These are phyloP conservation scores for Mycena latifolia DNA, from an alignment of 768 basidiomycete species.

Conservation along the genomic window DNA sequence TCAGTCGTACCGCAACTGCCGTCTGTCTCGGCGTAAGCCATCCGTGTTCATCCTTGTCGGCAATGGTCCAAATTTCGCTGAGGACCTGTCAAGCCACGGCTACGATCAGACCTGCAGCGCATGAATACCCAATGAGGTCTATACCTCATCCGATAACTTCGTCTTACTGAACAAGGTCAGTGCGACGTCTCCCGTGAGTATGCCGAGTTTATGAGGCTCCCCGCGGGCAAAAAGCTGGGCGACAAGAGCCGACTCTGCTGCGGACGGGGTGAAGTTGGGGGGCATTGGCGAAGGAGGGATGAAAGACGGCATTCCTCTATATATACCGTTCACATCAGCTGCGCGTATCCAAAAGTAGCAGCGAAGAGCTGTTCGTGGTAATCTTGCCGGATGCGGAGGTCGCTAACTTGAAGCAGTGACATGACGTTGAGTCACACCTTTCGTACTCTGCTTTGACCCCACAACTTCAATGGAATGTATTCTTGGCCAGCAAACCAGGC, in stretches of 20 bases:
- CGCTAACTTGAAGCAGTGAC: too few species aligned
- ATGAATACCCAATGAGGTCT: not conserved
- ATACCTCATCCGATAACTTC: conserved; percentile 56
- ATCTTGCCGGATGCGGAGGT: too few species aligned
- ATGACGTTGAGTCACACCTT: too few species aligned
- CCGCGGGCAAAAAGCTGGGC: conserved; percentile 48
- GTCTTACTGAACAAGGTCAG: conserved; percentile 63
- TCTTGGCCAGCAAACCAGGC: conserved; percentile 73
- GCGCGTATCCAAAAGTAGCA: not conserved
- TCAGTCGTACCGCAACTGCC: conserved; percentile 60
- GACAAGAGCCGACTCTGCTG: conserved; percentile 47
- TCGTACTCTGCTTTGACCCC: not conserved
- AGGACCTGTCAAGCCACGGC: conserved; percentile 46
- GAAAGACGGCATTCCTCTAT: conserved; percentile 4
- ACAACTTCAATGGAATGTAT: conserved; percentile 75
- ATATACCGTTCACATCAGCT: conserved; percentile 10
- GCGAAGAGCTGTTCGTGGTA: too few species aligned
- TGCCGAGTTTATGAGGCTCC: conserved; percentile 56
- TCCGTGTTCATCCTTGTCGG: conserved; percentile 66
- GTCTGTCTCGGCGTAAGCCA: conserved; percentile 62
- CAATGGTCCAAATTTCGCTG: conserved; percentile 67
- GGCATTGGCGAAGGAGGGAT: conserved; percentile 13
- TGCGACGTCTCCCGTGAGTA: conserved; percentile 62
- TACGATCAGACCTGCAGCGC: too few species aligned
- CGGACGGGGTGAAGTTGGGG: conserved; percentile 30